phyloP scores from a whole-genome alignment of 495 filamentous ascomycete species.

The Annulohypoxylon bovei region DNA sequence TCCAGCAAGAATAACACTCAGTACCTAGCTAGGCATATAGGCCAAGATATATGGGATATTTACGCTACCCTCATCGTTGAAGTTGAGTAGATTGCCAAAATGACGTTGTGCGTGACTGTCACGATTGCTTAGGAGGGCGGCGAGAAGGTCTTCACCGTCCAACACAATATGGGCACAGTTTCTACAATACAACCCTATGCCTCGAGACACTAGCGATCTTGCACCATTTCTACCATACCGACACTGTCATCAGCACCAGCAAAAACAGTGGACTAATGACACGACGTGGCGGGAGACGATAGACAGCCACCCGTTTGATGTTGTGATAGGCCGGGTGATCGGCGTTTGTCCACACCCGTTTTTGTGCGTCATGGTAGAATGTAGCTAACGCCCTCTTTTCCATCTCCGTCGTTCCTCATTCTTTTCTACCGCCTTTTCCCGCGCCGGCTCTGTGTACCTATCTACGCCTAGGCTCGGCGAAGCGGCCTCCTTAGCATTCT shows the following conservation, averaged over 20 bases:
- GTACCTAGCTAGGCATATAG: background rate
- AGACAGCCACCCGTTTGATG: conserved; percentile 23
- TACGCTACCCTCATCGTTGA: background rate
- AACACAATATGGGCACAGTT: conserved; percentile 18
- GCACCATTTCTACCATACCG: background rate
- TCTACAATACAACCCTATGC: conserved; percentile 8
- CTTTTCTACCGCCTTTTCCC: background rate
- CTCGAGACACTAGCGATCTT: background rate
- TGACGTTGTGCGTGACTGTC: background rate
- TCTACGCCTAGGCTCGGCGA: background rate
- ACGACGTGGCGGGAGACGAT: conserved; percentile 9
- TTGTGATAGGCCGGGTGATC: conserved; percentile 26
- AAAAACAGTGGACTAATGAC: conserved; percentile 7
- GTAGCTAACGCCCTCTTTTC: background rate
- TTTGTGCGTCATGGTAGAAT: background rate
- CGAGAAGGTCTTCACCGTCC: background rate
- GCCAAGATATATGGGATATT: background rate
- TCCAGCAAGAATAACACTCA: too few species aligned
- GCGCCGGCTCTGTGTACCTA: background rate
- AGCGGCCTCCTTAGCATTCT: conserved; percentile 2
- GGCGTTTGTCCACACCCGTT: conserved; percentile 24
- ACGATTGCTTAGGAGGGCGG: background rate
- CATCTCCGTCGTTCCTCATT: background rate
- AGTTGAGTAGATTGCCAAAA: background rate
- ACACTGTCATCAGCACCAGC: background rate